Evolutionary conservation across 805 yeast genomes (phyloP).

Genomic region (Lachancea sp.): DNA sequence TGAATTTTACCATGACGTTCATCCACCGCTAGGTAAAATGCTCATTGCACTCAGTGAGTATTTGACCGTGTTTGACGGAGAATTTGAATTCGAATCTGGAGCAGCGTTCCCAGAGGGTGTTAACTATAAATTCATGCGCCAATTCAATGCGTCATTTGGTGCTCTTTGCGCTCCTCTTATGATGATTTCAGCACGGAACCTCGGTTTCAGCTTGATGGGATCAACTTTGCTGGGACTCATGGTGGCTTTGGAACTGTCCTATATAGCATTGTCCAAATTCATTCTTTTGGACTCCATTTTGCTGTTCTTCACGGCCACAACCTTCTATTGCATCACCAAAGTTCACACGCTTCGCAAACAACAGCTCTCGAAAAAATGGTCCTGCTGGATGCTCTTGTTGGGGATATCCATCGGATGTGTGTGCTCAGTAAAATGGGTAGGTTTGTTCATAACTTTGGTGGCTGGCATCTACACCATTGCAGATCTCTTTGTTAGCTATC

Average conservation of each 20-base stretch:
- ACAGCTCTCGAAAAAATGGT: constrained; percentile 68
- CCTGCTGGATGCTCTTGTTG: constrained; percentile 50
- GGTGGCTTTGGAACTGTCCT: constrained; percentile 77
- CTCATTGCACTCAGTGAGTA: constrained; percentile 83
- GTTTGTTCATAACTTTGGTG: constrained; percentile 56
- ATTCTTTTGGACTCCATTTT: constrained; percentile 89
- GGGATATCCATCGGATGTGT: constrained; percentile 77
- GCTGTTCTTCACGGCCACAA: constrained; percentile 79
- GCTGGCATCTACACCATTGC: constrained; percentile 54
- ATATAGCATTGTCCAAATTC: constrained; percentile 79
- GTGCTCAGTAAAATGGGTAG: constrained; percentile 83
- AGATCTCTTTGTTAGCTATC: constrained; percentile 44
- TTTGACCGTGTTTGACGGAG: constrained; percentile 80
- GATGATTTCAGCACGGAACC: constrained; percentile 69
- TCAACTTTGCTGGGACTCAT: constrained; percentile 74
- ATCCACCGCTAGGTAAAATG: constrained; percentile 95
- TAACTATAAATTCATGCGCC: constrained; percentile 79
- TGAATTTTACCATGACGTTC: constrained; percentile 92
- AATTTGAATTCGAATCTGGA: constrained; percentile 85
- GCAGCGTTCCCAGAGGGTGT: constrained; percentile 65
- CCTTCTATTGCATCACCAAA: constrained; percentile 65
- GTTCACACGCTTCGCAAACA: constrained; percentile 54
- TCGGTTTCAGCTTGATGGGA: constrained; percentile 65
- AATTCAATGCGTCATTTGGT: constrained; percentile 79
- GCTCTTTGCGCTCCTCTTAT: constrained; percentile 82